Evolutionary conservation across 768 basidiomycete genomes (phyloP), one percentile per base, ranked within the genome.

Genomic region (Boletus speciosus): DNA sequence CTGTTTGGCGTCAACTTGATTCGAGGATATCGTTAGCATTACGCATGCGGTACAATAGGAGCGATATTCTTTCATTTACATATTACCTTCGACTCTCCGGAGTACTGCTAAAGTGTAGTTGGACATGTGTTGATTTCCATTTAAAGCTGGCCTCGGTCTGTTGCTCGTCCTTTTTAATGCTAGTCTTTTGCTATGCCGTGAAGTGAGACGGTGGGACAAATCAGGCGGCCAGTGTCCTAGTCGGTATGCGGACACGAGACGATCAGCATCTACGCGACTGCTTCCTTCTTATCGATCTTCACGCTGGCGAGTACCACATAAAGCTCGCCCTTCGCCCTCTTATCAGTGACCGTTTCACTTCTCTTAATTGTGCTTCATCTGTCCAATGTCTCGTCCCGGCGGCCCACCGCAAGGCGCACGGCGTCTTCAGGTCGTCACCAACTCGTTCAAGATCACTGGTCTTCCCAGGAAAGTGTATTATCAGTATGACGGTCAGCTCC

Each of bases 401-500:
- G 60, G 59, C 27, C 51, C 64, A 21, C 50, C 51, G n/a, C 59
- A 61, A 16, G 57, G 54, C 36, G 5, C 49, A 4, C 49, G 57
- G 1, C 59, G 55, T 6, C 58, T 70, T 27, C 57, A 59, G n/a
- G 74, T 74, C 4, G 14, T 48, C 0, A 74, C 74, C 0, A 74
- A 74, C 31, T 71, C 68, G 0, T 75, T 68, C 52, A 65, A 64
- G 46, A 61, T 74, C 19, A 61, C 57, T 0, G 54, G 59, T 0
- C 58, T 72, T 12, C 73, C 73, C 0, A 52, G 27, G 23, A 66
- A 57, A 6, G 0, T 19, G 0, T 71, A 73, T 2, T 58, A 59
- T 40, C 72, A 73, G 12, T 73, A 71, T 36, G 70, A 71, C 27
- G 70, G 70, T 73, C 49, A 63, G 56, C 31, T 58, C 35, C 42